Evolutionary conservation across 345 rosid species (phyloP), one percentile per base, ranked within the genome.

Genomic region (Pseudoturritis turrita): DNA sequence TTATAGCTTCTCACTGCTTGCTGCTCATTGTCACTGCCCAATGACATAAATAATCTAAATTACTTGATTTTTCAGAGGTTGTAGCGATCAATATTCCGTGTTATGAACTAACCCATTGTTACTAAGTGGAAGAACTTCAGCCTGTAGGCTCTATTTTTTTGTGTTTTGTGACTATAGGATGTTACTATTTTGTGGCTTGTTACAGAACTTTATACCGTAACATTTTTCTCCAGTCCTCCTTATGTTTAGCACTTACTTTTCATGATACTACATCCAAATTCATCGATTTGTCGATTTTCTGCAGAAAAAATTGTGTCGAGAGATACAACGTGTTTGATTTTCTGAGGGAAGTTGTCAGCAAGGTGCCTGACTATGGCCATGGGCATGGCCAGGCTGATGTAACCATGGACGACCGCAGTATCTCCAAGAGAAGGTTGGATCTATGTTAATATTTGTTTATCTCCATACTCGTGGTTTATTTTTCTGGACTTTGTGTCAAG

Each of bases 251-350:
- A 10, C 14, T 65, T 33, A 18, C 44, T 50, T 25, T 7, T 29
- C 2, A 15, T 62, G 1, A 35, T 73, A 11, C 5, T 36, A 18
- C 29, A 49, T 59, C 54, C 29, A 11, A 11, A 50, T 50, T 51
- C 28, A 58, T 18, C 2, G 21, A 17, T 17, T 35, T 66, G 5
- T 26, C 2, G 62, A 12, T 68, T 18, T 17, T 23, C 10, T 74
- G 78, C 93, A 91, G 98, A 70, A 95, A 95, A 79, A 90, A 95
- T 66, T 91, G 99, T 78, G 96, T 95, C 1, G 96, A 91, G 55
- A 89, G 83, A 81, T 91, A 89, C 77, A 91, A 89, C 25, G 99
- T 91, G 71, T 95, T 95, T 81, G 98, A 95, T 77, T 95, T 95
- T 77, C 84, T 91, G 78, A 85, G 89, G 79, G 98, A 91, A 62